A percentile compares a stretch with the other conserved stretches of the same genome.
phyloP scores from a whole-genome alignment of 306 rosid genomes.

The Nissolia schottii region DNA sequence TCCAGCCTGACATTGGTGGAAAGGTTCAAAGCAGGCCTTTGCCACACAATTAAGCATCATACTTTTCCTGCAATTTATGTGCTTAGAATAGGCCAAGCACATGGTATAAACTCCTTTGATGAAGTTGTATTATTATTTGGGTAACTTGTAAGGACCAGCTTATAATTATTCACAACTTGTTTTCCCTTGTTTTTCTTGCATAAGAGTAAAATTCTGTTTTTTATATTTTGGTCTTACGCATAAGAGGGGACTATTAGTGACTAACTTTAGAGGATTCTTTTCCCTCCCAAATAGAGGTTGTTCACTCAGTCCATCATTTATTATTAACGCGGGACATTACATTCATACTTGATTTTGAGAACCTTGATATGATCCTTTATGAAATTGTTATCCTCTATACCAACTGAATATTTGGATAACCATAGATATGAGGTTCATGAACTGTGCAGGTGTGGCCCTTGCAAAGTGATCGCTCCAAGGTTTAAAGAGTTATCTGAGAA shows the following conservation, averaged over 20 bases:
- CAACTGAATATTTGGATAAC: constrained; percentile 16
- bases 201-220: neutral
- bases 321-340: too few species aligned
- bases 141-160: neutral
- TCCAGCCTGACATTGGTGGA: neutral
- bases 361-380: neutral
- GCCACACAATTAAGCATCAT: neutral
- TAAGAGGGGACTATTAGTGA: neutral
- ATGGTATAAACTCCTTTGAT: neutral
- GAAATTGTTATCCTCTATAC: neutral
- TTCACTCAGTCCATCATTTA: too few species aligned
- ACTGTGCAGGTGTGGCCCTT: constrained; percentile 88
- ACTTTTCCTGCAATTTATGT: neutral
- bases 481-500: constrained; percentile 66
- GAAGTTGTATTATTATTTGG: constrained; percentile 8
- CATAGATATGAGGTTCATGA: constrained; percentile 12
- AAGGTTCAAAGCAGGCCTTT: constrained; percentile 13
- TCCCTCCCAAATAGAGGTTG: too few species aligned
- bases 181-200: neutral
- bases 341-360: too few species aligned
- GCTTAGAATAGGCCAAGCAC: neutral
- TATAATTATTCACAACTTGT: neutral
- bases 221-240: neutral
- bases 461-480: constrained; percentile 96
- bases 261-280: too few species aligned